Base-by-base conservation (phyloP, 345 rosid genomes). In the Eucalyptus cloeziana region DNA sequence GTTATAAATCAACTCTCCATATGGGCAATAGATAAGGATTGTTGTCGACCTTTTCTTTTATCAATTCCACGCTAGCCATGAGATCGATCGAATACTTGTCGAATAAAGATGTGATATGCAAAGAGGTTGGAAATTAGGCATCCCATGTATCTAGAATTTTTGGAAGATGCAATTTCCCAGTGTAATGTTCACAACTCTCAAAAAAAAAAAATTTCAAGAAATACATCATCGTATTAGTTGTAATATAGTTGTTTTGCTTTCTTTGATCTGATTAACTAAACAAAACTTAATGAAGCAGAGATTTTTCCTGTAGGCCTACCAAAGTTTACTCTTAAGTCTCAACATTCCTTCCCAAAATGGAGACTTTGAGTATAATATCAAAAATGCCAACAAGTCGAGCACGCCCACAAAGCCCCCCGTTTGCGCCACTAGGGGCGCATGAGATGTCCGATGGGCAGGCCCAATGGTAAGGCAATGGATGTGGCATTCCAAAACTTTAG, bases 381-480 rank as follows among this genome's bases (percentile, higher is more conserved):
- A n/a, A n/a, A n/a, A n/a, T n/a, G n/a, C n/a, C n/a, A n/a, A n/a
- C n/a, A n/a, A n/a, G n/a, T n/a, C n/a, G n/a, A n/a, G n/a, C n/a
- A n/a, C n/a, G n/a, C n/a, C n/a, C n/a, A n/a, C n/a, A n/a, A n/a
- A n/a, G n/a, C n/a, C n/a, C n/a, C n/a, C n/a, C n/a, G 54, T 96
- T 97, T 79, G 91, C 87, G 90, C 96, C 98, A 1, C 89, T 97
- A 89, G 95, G 91, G 91, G 95, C 96, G 44, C 99, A 97, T 43
- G 99, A 96, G 92, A 95, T 96, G 96, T 94, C 99, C 9, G 97
- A 94, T 44, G 97, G 98, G 5, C 90, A 87, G 50, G 95, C 95
- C 87, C 96, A 96, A 87, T 94, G 54, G 54, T 51, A 51, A 51
- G 54, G 54, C 54, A 51, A 51, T 51, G 21, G 54, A n/a, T n/a